Evolutionary conservation across 2,329 filamentous ascomycete species (phyloP), one percentile per base, ranked within the genome.

Genomic region (Aureobasidium sp.): DNA sequence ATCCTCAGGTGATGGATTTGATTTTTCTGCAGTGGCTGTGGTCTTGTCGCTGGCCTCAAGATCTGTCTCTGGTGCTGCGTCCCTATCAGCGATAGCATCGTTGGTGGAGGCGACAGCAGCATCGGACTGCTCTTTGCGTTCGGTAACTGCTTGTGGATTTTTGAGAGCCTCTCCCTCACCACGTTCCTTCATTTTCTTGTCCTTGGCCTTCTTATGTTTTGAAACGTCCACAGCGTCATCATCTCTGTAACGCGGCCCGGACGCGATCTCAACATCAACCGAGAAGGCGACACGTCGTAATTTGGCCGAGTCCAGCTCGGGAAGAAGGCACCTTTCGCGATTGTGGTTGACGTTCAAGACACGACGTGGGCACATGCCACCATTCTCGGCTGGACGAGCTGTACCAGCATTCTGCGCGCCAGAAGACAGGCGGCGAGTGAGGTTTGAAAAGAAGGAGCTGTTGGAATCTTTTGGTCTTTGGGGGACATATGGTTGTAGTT

Each of bases 191-290:
- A 83, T 54, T 65, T 77, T 75, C 68, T 83, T 87, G 62, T 83
- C 84, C 70, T 86, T 89, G 27, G 83, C 78, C 63, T 80, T 82
- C 69, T 82, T 83, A 62, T 83, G 82, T 47, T 77, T 75, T n/a
- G 74, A 69, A 5, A 25, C 27, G 15, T 52, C 47, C 32, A 11
- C n/a, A 11, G 15, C 55, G 11, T 66, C 65, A 3, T 94, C 89
- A 15, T 79, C 76, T 50, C 72, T 76, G 67, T 95, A 94, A 67
- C 85, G 86, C 29, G 92, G 90, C 70, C 90, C 86, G 0, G 91
- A 90, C 3, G 93, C 93, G 70, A 99, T 96, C 73, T 99, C 94
- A 5, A 99, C 92, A 70, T 99, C 94, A 3, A 99, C 94, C 68
- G 90, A 96, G 70, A 99, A 99, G 0, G 93, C 89, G 0, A 99